Percentiles rank a stretch among this genome's conserved stretches.
phyloP scores from a whole-genome alignment of 106 monocot species.

The Ottelia alismoides region DNA sequence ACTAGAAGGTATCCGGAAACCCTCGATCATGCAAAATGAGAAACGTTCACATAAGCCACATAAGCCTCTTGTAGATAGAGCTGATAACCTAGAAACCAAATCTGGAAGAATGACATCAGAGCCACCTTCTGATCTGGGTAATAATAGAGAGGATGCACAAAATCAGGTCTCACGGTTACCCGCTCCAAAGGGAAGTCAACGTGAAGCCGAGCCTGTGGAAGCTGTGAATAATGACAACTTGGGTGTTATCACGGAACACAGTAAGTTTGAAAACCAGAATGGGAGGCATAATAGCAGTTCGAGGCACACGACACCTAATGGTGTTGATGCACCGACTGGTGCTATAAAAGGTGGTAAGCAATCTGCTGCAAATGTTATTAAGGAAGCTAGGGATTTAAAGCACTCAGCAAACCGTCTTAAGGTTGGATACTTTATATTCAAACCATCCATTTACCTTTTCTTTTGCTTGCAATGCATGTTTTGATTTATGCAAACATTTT shows the following conservation, averaged over 20 bases:
- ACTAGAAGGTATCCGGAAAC: background rate
- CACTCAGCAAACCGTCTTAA: constrained; percentile 79
- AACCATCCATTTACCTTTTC: constrained; percentile 17
- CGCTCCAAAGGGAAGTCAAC: constrained; percentile 24
- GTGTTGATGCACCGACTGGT: constrained; percentile 26
- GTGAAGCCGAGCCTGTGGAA: constrained; percentile 15
- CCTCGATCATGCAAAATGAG: constrained; percentile 2
- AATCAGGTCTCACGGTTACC: constrained; percentile 1
- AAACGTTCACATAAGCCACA: constrained; percentile 7
- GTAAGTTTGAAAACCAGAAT: constrained; percentile 27
- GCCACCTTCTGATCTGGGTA: background rate
- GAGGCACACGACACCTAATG: constrained; percentile 28
- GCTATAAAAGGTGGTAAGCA: constrained; percentile 36
- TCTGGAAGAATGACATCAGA: constrained; percentile 22
- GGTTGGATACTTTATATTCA: too few species aligned
- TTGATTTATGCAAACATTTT: too few species aligned
- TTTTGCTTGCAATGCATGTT: too few species aligned
- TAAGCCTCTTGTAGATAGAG: constrained; percentile 9
- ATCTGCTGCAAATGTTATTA: constrained; percentile 29
- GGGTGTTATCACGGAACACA: constrained; percentile 14
- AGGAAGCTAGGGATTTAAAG: constrained; percentile 83
- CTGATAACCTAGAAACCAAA: constrained; percentile 18
- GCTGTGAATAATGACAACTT: constrained; percentile 19
- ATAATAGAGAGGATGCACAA: constrained; percentile 14
- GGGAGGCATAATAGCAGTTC: constrained; percentile 9